A percentile compares a stretch with the other conserved stretches of the same genome.
phyloP scores from a whole-genome alignment of 805 yeast genomes.

The Barnettozyma sucrosica region DNA sequence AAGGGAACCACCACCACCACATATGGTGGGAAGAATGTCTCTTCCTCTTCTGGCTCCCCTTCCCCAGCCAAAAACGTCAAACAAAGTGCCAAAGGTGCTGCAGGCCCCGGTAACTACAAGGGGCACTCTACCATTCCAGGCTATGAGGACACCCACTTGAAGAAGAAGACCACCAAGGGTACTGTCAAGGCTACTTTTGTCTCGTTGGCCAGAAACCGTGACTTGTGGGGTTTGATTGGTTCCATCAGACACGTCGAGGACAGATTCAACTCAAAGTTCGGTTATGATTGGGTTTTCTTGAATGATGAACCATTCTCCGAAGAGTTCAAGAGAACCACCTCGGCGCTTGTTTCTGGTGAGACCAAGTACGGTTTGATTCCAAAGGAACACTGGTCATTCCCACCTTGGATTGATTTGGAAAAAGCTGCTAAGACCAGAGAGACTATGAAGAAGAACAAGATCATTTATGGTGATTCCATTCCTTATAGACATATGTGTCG shows the following conservation, averaged over 20 bases:
- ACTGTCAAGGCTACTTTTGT: slow-evolving; percentile 56
- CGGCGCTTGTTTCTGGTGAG: slow-evolving; percentile 50
- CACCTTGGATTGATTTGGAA: slow-evolving; percentile 54
- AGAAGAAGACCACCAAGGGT: slow-evolving; percentile 23
- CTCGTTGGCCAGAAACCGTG: slow-evolving; percentile 65
- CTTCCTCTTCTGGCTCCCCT: slow-evolving; percentile 6
- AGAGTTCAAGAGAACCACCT: slow-evolving; percentile 45
- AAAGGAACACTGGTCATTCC: slow-evolving; percentile 63
- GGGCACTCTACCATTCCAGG: slow-evolving; percentile 11
- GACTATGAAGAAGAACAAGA: slow-evolving; percentile 37
- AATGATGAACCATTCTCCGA: slow-evolving; percentile 61
- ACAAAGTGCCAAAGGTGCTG: slow-evolving; percentile 12
- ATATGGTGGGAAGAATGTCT: slow-evolving; percentile 10
- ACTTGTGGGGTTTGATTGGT: slow-evolving; percentile 49
- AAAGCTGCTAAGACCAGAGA: slow-evolving; percentile 41
- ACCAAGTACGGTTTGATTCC: slow-evolving; percentile 61
- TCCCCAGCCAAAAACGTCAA: slow-evolving; percentile 6
- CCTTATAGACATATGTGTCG: slow-evolving; percentile 69
- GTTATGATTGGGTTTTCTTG: slow-evolving; percentile 76
- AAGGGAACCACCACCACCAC: slow-evolving; percentile 25
- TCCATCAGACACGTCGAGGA: slow-evolving; percentile 63
- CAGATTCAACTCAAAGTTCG: slow-evolving; percentile 55
- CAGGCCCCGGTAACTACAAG: slow-evolving; percentile 11
- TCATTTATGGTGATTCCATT: slow-evolving; percentile 55
- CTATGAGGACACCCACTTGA: slow-evolving; percentile 15